Percentiles rank a stretch among this genome's conserved stretches.
Conservation (phyloP, 164 flowering plant species). For the Magnolia changhungtana region DNA sequence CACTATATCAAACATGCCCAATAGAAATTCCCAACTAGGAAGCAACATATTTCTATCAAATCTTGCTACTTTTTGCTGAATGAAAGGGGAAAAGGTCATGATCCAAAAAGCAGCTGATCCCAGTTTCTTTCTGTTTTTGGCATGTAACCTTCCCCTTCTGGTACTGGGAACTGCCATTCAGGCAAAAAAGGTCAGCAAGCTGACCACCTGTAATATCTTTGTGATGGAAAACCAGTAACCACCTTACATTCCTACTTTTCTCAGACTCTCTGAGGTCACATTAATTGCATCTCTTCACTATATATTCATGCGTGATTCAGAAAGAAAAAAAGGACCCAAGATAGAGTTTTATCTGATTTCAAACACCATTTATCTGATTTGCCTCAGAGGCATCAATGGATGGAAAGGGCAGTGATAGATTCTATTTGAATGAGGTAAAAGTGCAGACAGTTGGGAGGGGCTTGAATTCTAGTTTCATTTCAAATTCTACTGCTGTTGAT, state of each 20-base stretch:
- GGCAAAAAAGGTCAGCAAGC: not conserved
- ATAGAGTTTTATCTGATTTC: not conserved
- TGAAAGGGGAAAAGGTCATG: not conserved
- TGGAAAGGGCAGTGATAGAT: not conserved
- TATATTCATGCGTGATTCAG: not conserved
- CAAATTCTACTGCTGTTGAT: no score
- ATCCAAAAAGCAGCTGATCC: not conserved
- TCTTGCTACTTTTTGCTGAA: not conserved
- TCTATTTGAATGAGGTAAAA: not conserved
- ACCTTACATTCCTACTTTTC: not conserved
- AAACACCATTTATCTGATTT: not conserved
- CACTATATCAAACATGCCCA: no score
- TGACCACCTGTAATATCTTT: not conserved
- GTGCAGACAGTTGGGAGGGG: not conserved
- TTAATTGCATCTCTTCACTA: not conserved
- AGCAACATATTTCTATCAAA: not conserved
- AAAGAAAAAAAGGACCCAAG: not conserved
- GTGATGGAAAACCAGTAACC: not conserved
- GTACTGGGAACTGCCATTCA: not conserved
- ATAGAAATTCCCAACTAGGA: no score
- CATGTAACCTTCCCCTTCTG: not conserved
- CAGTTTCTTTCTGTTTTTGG: not conserved
- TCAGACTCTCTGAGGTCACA: not conserved
- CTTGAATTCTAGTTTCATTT: not conserved
- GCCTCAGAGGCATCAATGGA: not conserved